phyloP scores from a whole-genome alignment of 257 asterid species.

The Petunia axillaris region DNA sequence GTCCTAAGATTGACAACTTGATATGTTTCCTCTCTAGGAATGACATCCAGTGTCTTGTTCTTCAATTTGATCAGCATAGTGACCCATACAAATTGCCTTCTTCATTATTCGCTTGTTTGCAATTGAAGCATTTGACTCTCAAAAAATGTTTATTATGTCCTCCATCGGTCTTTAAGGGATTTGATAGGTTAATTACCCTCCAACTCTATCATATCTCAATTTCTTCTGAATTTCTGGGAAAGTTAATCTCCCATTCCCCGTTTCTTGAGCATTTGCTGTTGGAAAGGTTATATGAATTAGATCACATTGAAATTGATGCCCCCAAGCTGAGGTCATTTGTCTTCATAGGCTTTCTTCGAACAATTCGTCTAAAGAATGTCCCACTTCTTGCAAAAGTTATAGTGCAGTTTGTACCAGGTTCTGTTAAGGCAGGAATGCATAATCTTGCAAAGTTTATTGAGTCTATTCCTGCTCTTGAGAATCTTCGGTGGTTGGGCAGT shows the following conservation, averaged over 20 bases:
- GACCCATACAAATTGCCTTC: background rate
- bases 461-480: constrained; percentile 26
- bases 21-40: background rate
- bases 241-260: background rate
- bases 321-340: background rate
- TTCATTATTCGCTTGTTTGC: background rate
- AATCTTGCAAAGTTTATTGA: background rate
- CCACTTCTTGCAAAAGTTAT: constrained; percentile 18
- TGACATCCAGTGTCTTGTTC: constrained; percentile 16
- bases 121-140: background rate
- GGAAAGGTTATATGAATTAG: no score
- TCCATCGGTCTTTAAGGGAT: background rate
- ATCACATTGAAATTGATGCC: background rate
- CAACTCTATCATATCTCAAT: background rate
- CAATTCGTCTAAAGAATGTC: background rate
- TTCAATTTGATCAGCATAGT: background rate
- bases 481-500: background rate
- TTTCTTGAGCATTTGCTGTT: background rate
- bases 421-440: background rate
- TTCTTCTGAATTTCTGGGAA: background rate
- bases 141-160: background rate
- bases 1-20: background rate
- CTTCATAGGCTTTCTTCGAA: background rate
- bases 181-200: background rate
- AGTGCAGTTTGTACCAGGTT: background rate